phyloP scores from a whole-genome alignment of 345 rosid genomes.

The Geranium brycei region DNA sequence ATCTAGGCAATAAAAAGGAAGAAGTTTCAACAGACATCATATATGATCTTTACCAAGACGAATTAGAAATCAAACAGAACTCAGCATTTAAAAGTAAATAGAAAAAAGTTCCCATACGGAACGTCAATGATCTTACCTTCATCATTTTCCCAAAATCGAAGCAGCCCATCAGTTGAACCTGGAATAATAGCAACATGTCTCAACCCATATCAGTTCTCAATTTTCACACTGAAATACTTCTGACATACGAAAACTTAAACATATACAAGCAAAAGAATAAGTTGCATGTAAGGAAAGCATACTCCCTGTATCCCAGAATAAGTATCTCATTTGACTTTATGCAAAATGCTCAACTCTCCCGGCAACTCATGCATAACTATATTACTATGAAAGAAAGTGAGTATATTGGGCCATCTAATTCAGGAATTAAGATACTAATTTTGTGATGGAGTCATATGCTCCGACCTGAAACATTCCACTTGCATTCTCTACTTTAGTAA shows the following conservation, averaged over 20 bases:
- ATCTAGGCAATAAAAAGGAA: not conserved
- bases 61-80: constrained; percentile 1
- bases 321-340: no score
- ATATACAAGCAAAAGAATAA: not conserved
- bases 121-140: constrained; percentile 41
- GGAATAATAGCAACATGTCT: constrained; percentile 18
- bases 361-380: no score
- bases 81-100: not conserved
- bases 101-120: not conserved
- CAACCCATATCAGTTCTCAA: constrained; percentile 1
- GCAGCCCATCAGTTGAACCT: constrained; percentile 96
- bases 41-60: not conserved
- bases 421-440: no score
- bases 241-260: not conserved
- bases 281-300: no score
- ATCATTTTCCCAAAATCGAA: constrained; percentile 97
- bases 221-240: not conserved
- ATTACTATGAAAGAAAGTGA: no score
- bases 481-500: no score
- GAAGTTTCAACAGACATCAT: not conserved
- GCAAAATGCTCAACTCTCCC: no score
- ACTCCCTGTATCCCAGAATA: no score
- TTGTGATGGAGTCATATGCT: no score
- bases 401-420: no score
- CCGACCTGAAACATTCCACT: no score